These are phyloP conservation scores for Chlorophyllum brunneum DNA, from an alignment of 768 basidiomycete genomes.

Conservation along the genomic window DNA sequence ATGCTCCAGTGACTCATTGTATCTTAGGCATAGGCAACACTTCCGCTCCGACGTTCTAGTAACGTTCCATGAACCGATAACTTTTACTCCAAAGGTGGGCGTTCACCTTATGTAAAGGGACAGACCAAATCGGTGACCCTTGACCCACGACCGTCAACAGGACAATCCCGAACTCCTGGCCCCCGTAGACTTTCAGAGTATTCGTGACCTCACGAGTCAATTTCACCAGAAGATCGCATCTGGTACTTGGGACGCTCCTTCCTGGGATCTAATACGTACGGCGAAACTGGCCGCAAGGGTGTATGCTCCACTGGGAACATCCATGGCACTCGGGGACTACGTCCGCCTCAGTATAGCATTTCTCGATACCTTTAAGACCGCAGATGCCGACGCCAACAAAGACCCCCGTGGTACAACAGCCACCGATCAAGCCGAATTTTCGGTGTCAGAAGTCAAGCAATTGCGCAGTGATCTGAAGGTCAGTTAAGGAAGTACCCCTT, in stretches of 20 bases:
- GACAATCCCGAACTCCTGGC: conserved; percentile 67
- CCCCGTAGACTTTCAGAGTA: conserved; percentile 58
- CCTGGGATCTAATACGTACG: conserved; percentile 73
- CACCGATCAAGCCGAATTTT: conserved; percentile 21
- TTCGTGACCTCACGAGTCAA: conserved; percentile 55
- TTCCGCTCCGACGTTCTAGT: conserved; percentile 88
- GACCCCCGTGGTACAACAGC: conserved; percentile 18
- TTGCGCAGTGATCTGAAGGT: conserved; percentile 62
- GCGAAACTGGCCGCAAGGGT: conserved; percentile 77
- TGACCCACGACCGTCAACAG: conserved; percentile 29
- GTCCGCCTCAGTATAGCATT: conserved; percentile 74
- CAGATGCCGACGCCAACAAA: conserved; percentile 21
- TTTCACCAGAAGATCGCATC: conserved; percentile 69
- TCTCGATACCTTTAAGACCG: conserved; percentile 67
- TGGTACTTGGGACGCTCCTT: conserved; percentile 81
- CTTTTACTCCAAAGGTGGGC: conserved; percentile 57
- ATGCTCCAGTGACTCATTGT: conserved; percentile 10
- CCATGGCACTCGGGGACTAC: conserved; percentile 81
- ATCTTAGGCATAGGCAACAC: conserved; percentile 71
- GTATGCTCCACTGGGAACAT: conserved; percentile 85
- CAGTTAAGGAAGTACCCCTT: conserved; percentile 9
- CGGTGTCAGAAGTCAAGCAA: conserved; percentile 25
- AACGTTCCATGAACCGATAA: conserved; percentile 70
- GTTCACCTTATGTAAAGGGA: neutral
- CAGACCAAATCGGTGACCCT: neutral